Percentiles rank a stretch among this genome's conserved stretches.
Conservation (phyloP, 2,329 filamentous ascomycete species). For the Aspergillus calidoustus region DNA sequence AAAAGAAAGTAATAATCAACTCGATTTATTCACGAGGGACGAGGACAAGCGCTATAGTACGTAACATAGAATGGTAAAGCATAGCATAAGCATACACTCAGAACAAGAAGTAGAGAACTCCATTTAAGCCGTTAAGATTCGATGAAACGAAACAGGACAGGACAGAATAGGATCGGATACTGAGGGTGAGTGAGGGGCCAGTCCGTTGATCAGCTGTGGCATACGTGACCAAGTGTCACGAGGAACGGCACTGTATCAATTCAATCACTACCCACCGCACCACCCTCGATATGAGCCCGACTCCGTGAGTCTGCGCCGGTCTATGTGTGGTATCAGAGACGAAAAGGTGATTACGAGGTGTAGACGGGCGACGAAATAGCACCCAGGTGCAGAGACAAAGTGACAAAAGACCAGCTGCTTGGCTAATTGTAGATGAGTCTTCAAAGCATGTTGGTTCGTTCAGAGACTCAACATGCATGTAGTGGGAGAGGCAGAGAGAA, state of each 20-base stretch:
- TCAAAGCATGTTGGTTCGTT: not conserved
- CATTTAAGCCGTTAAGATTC: not conserved
- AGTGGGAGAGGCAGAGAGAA: conserved; percentile 1
- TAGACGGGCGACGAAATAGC: not conserved
- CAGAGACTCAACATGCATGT: conserved; percentile 16
- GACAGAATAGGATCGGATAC: not conserved
- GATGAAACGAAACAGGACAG: not conserved
- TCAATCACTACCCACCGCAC: not conserved
- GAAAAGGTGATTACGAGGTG: not conserved
- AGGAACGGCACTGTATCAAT: not conserved
- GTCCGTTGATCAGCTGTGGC: not conserved
- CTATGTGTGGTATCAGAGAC: not conserved
- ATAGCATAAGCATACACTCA: not conserved
- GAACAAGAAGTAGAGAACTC: not conserved
- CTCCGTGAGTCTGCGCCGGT: not conserved
- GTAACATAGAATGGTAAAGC: not conserved
- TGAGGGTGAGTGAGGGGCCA: not conserved
- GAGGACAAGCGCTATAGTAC: not conserved
- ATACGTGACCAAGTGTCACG: not conserved
- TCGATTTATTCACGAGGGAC: not conserved
- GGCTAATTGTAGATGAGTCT: conserved; percentile 12
- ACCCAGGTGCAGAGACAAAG: conserved; percentile 6
- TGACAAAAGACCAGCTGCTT: conserved; percentile 6
- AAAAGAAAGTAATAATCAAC: not conserved
- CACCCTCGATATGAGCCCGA: not conserved